Base-by-base conservation (phyloP, 495 filamentous ascomycete genomes). In the Neurospora sp. region DNA sequence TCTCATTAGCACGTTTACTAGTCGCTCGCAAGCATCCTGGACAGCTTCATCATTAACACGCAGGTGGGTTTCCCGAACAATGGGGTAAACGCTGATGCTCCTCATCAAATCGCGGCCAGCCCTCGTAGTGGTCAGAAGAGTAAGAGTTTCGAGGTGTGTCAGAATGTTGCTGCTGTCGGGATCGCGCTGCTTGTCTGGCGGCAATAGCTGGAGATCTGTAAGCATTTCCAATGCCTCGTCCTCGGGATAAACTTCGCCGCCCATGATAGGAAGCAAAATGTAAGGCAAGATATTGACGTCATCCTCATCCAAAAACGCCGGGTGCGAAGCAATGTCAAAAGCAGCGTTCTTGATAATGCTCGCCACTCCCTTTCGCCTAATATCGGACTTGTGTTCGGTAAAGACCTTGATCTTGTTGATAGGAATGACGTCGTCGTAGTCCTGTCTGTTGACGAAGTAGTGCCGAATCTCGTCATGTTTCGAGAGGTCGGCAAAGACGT, bases 1-100 rank as follows among this genome's bases (percentile, higher is more conserved):
- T 70, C 92, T 87, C 94, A 97, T 96, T 54, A 99, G 78, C 14
- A 99, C 89, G 76, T 99, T 93, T 42, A 99, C 96, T 70, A 98
- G 77, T 77, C 96, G 86, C 79, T 99, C 96, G 77, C 93, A 96
- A 18, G 89, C 92, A 77, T 97, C 95, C 74, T 87, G 86, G 46
- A 99, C 93, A 23, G 85, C 90, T 71, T 97, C 95, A 79, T 97
- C 85, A 39, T 95, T 86, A 14, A 94, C 89, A 60, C 88, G 86
- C 74, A 93, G 77, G 86, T 99, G 96, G 40, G 91, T 90, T 79
- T 98, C 96, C 72, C 95, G 85, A 40, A 99, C 86, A 70, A 98
- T 90, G 0, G 94, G 92, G 81, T 99, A 98, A 6, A 95, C 91
- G 75, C 93, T 92, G n/a, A 91, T 82, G 12, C 83, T 86, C 73